These are phyloP conservation scores for Jacaranda mimosifolia DNA, from an alignment of 257 asterid species.

Conservation along the genomic window DNA sequence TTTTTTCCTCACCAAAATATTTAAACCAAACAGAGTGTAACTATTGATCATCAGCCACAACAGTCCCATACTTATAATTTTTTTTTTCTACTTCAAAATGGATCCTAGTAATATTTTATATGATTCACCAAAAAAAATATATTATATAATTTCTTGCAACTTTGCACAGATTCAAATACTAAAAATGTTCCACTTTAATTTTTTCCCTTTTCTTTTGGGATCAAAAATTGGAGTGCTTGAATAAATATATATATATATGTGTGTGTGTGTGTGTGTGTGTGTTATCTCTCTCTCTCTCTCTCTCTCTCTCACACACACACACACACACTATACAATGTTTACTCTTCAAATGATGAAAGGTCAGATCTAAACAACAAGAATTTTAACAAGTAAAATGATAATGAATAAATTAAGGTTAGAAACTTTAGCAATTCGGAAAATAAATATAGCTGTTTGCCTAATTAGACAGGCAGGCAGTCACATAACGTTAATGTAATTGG, in stretches of 20 bases:
- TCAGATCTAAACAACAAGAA: slow-evolving; percentile 5
- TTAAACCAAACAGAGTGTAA: too few species aligned
- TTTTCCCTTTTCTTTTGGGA: not conserved
- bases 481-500: slow-evolving; percentile 31
- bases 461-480: slow-evolving; percentile 32
- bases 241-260: not conserved
- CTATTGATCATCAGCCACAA: not conserved
- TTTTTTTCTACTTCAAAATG: not conserved
- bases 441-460: slow-evolving; percentile 24
- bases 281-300: not conserved
- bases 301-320: too few species aligned
- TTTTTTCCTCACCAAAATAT: too few species aligned
- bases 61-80: not conserved
- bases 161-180: not conserved
- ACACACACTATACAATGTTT: too few species aligned
- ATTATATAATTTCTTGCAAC: not conserved
- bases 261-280: not conserved
- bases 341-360: slow-evolving; percentile 8
- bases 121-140: too few species aligned
- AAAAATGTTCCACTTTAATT: not conserved
- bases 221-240: not conserved
- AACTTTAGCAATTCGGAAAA: slow-evolving; percentile 3
- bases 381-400: not conserved
- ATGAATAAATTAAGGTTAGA: not conserved
- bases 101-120: not conserved